Evolutionary conservation across 108 stramenopile genomes (phyloP).

Genomic region (Fragilariopsis cylindrus): DNA sequence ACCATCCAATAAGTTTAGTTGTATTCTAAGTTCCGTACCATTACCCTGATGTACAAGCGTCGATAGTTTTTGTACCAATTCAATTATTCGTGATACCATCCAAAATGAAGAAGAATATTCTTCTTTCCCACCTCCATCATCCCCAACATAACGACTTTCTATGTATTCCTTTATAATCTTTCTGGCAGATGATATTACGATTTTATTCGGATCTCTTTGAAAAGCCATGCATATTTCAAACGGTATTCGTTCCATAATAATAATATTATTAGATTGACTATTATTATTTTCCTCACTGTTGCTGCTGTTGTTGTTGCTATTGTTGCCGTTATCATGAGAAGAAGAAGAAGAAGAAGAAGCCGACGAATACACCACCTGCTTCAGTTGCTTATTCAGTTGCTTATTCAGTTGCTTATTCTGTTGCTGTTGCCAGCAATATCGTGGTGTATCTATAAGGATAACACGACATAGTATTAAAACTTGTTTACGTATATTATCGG

Average conservation of each 20-base stretch:
- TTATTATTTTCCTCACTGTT: no score
- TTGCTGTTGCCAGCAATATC: conserved; percentile 12
- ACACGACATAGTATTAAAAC: conserved; percentile 13
- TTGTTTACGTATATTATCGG: neutral
- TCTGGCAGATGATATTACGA: neutral
- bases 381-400: neutral
- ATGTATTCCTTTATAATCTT: neutral
- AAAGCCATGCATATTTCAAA: conserved; percentile 10
- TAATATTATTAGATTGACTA: neutral
- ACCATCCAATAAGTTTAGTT: conserved; percentile 1
- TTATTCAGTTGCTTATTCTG: neutral
- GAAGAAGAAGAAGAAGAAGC: neutral
- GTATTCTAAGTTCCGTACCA: neutral
- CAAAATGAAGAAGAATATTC: neutral
- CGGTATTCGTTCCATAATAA: neutral
- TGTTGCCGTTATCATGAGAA: neutral
- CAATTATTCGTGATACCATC: conserved; percentile 10
- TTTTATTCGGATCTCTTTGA: neutral
- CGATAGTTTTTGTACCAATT: neutral
- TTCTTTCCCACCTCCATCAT: neutral
- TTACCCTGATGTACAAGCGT: neutral
- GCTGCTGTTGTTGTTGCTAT: no score
- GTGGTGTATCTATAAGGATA: conserved; percentile 21
- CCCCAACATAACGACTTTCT: neutral
- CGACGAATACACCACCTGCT: neutral